phyloP scores from a whole-genome alignment of 73 alveolate species.

The Paramecium tetraurelia region DNA sequence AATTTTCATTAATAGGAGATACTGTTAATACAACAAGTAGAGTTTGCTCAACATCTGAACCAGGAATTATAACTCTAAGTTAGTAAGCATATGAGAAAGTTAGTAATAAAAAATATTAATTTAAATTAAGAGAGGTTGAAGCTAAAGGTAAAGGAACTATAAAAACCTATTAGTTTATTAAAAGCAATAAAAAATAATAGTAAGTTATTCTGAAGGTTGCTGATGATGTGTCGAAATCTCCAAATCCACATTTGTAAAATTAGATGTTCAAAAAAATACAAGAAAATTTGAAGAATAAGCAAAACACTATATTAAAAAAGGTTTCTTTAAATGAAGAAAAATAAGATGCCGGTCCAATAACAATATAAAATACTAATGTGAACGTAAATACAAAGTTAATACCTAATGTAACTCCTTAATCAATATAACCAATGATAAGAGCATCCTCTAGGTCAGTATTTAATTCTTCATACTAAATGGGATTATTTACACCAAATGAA shows the following conservation, averaged over 20 bases:
- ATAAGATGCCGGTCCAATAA: background rate
- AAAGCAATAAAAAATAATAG: slow-evolving; percentile 57
- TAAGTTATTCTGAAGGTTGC: slow-evolving; percentile 48
- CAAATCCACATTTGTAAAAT: background rate
- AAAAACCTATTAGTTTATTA: slow-evolving; percentile 69
- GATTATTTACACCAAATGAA: background rate
- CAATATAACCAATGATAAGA: background rate
- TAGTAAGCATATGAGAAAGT: slow-evolving; percentile 11
- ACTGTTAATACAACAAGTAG: slow-evolving; percentile 95
- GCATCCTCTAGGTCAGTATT: background rate
- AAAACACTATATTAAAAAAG: background rate
- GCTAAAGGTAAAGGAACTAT: slow-evolving; percentile 83
- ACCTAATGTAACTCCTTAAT: background rate
- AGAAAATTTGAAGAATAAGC: background rate
- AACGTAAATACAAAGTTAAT: background rate
- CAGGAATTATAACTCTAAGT: slow-evolving; percentile 42
- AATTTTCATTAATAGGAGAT: slow-evolving; percentile 94
- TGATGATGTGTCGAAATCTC: slow-evolving; percentile 58
- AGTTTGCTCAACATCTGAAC: slow-evolving; percentile 83
- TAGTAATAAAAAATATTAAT: background rate
- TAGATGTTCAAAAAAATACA: background rate
- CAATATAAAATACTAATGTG: background rate
- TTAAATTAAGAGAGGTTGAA: slow-evolving; percentile 55
- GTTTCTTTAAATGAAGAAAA: background rate
- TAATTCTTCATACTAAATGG: background rate